Conservation (phyloP, 768 basidiomycete species). For the Tephrocybe sp. region DNA sequence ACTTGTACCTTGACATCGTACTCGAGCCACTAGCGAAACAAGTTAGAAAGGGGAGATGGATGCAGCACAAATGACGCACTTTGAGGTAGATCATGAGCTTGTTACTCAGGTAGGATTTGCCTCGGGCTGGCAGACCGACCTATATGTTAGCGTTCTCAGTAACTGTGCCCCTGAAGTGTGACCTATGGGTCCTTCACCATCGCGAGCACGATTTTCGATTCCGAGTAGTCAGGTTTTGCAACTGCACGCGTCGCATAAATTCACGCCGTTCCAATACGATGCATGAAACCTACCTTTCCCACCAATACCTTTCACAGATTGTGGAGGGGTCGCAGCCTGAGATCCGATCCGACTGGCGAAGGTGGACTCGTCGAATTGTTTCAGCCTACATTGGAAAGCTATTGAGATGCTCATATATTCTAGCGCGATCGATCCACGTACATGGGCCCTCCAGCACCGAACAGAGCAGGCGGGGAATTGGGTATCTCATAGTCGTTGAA, state of each 20-base stretch:
- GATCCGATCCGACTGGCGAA: conserved; percentile 70
- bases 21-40: conserved; percentile 81
- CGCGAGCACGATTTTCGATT: conserved; percentile 96
- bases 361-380: conserved; percentile 76
- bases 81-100: conserved; percentile 96
- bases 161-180: too few relatives aligned
- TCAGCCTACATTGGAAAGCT: conserved; percentile 49
- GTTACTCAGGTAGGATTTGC: conserved; percentile 98
- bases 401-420: not conserved
- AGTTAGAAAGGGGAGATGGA: conserved; percentile 12
- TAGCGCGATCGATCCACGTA: conserved; percentile 29
- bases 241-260: conserved; percentile 43
- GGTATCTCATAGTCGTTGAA: conserved; percentile 32
- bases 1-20: conserved; percentile 85
- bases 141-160: conserved; percentile 26
- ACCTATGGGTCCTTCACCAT: conserved; percentile 66
- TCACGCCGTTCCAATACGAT: not conserved
- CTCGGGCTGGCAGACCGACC: conserved; percentile 97
- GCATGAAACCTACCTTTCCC: conserved; percentile 63
- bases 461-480: conserved; percentile 55
- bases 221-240: conserved; percentile 96
- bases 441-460: conserved; percentile 80
- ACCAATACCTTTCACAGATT: conserved; percentile 85
- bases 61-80: conserved; percentile 41
- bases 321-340: conserved; percentile 75